Conservation (phyloP, 2,329 filamentous ascomycete genomes). For the Diaporthe citriasiana region DNA sequence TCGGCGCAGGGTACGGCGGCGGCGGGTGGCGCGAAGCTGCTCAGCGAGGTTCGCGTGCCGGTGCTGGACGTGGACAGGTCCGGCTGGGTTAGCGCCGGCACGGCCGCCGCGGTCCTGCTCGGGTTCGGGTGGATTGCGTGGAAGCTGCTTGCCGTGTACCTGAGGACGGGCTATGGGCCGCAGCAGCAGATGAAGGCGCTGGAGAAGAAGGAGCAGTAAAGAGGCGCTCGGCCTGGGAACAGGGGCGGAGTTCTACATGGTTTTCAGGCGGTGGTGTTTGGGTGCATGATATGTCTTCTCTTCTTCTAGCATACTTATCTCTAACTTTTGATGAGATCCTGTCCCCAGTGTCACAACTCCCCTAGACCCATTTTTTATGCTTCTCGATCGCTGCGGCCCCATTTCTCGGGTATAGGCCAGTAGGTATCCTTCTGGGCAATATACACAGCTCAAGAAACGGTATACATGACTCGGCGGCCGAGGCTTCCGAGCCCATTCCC, state of each 20-base stretch:
- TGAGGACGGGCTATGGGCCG: conserved; percentile 51
- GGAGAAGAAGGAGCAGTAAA: conserved; percentile 49
- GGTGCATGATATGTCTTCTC: conserved; percentile 7
- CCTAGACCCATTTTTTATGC: not conserved
- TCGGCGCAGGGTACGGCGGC: conserved; percentile 48
- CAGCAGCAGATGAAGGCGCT: conserved; percentile 41
- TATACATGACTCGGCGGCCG: conserved; percentile 18
- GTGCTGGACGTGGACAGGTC: conserved; percentile 71
- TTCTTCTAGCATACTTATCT: conserved; percentile 19
- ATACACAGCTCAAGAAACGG: not conserved
- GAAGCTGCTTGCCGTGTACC: conserved; percentile 64
- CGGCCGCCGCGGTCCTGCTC: conserved; percentile 69
- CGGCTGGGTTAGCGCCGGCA: conserved; percentile 67
- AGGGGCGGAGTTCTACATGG: not conserved
- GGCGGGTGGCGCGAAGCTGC: conserved; percentile 56
- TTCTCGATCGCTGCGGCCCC: not conserved
- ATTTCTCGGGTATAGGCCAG: not conserved
- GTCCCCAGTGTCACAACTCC: not conserved
- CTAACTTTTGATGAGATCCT: conserved; percentile 6
- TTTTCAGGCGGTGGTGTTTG: conserved; percentile 2
- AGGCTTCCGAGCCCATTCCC: not conserved
- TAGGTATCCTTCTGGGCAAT: not conserved
- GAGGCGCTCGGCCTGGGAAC: not conserved
- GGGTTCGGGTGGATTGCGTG: conserved; percentile 80
- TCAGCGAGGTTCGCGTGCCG: conserved; percentile 72